phyloP scores from a whole-genome alignment of 2,329 filamentous ascomycete genomes.

The Ascochyta clinopodiicola region DNA sequence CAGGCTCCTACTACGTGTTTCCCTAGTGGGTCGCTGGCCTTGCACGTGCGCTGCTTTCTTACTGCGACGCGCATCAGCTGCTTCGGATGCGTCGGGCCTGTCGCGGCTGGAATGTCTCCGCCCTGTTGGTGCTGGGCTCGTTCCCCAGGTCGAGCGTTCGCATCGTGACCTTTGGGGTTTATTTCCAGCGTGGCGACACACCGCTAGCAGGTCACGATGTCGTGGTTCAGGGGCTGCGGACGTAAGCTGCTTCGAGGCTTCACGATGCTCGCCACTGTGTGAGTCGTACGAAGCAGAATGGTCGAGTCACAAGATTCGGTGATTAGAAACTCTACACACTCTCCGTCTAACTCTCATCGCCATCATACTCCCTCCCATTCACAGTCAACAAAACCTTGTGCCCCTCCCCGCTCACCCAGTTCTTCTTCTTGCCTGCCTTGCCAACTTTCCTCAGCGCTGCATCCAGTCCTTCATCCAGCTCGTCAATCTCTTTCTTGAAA shows the following conservation, averaged over 20 bases:
- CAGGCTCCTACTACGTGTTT: constrained; percentile 29
- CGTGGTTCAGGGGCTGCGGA: constrained; percentile 8
- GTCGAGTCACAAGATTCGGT: background rate
- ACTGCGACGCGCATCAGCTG: constrained; percentile 21
- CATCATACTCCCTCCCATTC: constrained; percentile 33
- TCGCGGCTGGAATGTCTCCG: background rate
- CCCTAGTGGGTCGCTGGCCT: constrained; percentile 26
- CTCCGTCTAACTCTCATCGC: constrained; percentile 16
- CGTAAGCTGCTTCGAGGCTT: constrained; percentile 8
- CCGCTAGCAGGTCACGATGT: constrained; percentile 38
- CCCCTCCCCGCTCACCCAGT: constrained; percentile 42
- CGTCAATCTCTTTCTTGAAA: constrained; percentile 34
- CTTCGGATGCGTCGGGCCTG: background rate
- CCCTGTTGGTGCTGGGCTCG: background rate
- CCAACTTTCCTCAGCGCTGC: constrained; percentile 39
- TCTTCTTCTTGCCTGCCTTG: constrained; percentile 51
- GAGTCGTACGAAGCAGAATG: background rate
- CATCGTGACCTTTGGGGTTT: constrained; percentile 8
- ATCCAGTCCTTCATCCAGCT: constrained; percentile 42
- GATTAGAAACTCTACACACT: background rate
- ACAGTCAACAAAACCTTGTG: constrained; percentile 39
- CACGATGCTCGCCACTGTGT: constrained; percentile 29
- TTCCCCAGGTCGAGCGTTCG: background rate
- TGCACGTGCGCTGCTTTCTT: constrained; percentile 33
- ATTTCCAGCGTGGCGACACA: constrained; percentile 25